These are phyloP conservation scores for Cylindricascospora bacillispora DNA, from an alignment of 1,139 yeast genomes.

Conservation along the genomic window DNA sequence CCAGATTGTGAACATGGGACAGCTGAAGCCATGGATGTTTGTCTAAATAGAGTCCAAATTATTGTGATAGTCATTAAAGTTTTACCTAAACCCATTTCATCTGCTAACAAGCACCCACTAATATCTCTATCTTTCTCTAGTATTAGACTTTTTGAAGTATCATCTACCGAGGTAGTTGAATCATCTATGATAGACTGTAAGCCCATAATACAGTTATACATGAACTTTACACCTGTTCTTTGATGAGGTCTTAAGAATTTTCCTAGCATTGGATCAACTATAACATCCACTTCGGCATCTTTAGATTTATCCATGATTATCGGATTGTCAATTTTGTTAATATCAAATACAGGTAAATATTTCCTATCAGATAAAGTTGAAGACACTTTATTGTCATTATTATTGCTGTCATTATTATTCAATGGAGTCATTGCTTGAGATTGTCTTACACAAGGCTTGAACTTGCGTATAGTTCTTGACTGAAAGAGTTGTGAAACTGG, in stretches of 20 bases:
- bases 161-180: constrained; percentile 8
- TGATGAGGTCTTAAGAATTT: constrained; percentile 67
- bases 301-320: constrained; percentile 34
- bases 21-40: constrained; percentile 39
- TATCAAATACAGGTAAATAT: constrained; percentile 31
- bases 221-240: constrained; percentile 63
- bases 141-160: constrained; percentile 6
- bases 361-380: neutral
- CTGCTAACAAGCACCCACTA: constrained; percentile 77
- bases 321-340: constrained; percentile 29
- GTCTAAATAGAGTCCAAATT: constrained; percentile 74
- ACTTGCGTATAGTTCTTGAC: constrained; percentile 8
- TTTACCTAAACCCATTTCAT: constrained; percentile 96
- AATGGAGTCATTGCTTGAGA: constrained; percentile 5
- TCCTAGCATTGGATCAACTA: constrained; percentile 55
- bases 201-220: constrained; percentile 77
- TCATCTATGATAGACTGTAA: constrained; percentile 23
- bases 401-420: neutral
- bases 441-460: constrained; percentile 9
- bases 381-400: neutral
- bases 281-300: constrained; percentile 39
- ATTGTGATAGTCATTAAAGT: constrained; percentile 76
- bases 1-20: constrained; percentile 21
- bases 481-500: constrained; percentile 10
- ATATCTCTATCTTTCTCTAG: constrained; percentile 31